These are phyloP conservation scores for Yamadazyma spencermartinsiae DNA, from an alignment of 1,139 yeast species.

Conservation along the genomic window DNA sequence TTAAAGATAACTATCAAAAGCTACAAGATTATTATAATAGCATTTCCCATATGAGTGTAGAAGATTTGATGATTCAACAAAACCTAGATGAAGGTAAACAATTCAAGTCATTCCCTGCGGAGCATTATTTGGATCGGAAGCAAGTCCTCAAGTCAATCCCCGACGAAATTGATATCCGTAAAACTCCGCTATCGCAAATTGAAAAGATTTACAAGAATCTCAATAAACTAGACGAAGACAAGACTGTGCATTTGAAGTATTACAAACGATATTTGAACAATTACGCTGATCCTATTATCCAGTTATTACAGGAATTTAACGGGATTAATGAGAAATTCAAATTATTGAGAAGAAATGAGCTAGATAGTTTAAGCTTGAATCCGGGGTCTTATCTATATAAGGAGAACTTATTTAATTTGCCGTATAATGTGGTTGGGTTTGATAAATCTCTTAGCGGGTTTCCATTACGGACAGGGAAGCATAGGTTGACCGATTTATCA, in stretches of 20 bases:
- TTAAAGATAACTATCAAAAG: slow-evolving; percentile 9
- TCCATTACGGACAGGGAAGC: slow-evolving; percentile 34
- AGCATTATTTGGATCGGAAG: slow-evolving; percentile 39
- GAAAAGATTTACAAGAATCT: slow-evolving; percentile 34
- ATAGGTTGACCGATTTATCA: slow-evolving; percentile 17
- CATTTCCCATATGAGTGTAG: slow-evolving; percentile 40
- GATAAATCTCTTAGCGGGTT: slow-evolving; percentile 43
- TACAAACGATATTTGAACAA: slow-evolving; percentile 33
- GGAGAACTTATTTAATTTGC: slow-evolving; percentile 32
- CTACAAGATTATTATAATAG: slow-evolving; percentile 27
- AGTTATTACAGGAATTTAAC: slow-evolving; percentile 36
- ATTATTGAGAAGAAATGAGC: slow-evolving; percentile 35
- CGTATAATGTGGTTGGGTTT: slow-evolving; percentile 47
- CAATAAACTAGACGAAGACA: slow-evolving; percentile 38
- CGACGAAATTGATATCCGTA: slow-evolving; percentile 37
- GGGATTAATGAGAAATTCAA: slow-evolving; percentile 40
- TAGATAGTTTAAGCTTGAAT: slow-evolving; percentile 28
- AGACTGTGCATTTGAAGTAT: slow-evolving; percentile 40
- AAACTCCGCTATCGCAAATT: slow-evolving; percentile 28
- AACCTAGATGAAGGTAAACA: slow-evolving; percentile 40
- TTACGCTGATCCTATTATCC: slow-evolving; percentile 34
- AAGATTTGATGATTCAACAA: slow-evolving; percentile 39
- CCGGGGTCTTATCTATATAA: slow-evolving; percentile 30
- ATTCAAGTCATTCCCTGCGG: slow-evolving; percentile 34
- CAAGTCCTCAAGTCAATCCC: slow-evolving; percentile 37